These are phyloP conservation scores for Pholiota molesta DNA, from an alignment of 768 basidiomycete genomes.

Conservation along the genomic window DNA sequence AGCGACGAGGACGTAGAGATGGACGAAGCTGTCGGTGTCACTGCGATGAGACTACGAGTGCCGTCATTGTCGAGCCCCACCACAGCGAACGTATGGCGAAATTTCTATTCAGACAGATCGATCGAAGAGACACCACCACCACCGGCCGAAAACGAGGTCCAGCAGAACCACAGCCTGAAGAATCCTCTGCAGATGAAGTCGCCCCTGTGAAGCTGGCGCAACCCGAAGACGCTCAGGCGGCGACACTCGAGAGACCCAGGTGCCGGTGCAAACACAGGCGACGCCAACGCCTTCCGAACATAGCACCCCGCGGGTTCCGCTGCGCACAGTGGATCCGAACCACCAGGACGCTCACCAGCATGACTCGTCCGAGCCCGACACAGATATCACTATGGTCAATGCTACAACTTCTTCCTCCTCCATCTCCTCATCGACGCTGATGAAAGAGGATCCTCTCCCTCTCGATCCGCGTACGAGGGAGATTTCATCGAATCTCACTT, in stretches of 20 bases:
- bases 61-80: not conserved
- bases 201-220: too few relatives aligned
- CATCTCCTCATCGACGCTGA: not conserved
- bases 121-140: not conserved
- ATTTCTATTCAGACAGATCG: not conserved
- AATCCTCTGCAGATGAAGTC: too few relatives aligned
- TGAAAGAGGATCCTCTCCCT: conserved; percentile 5
- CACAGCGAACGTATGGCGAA: not conserved
- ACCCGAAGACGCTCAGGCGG: not conserved
- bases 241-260: not conserved
- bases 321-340: not conserved
- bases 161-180: too few relatives aligned
- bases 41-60: not conserved
- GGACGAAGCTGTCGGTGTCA: not conserved
- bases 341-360: not conserved
- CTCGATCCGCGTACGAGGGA: conserved; percentile 9
- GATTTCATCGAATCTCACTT: conserved; percentile 18
- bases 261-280: not conserved
- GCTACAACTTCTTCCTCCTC: conserved; percentile 3
- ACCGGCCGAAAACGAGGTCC: not conserved
- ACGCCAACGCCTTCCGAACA: not conserved
- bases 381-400: conserved; percentile 12
- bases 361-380: conserved; percentile 18
- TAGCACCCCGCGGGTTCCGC: not conserved
- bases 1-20: not conserved